phyloP scores from a whole-genome alignment of 805 yeast genomes.

The Ogataea siamensis region DNA sequence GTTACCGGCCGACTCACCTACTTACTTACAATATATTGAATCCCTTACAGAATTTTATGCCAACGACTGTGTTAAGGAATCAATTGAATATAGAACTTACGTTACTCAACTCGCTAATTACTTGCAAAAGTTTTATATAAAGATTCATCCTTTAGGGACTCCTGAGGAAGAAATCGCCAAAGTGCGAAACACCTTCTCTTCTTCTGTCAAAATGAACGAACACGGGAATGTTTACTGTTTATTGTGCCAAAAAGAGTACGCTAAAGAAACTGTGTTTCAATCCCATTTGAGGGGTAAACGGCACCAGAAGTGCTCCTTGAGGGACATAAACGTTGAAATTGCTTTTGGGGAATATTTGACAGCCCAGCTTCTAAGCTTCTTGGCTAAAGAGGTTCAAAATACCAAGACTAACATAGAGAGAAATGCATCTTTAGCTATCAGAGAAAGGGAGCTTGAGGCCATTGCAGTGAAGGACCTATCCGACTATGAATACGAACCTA shows the following conservation, averaged over 20 bases:
- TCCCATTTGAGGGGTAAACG: constrained; percentile 74
- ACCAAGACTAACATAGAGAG: constrained; percentile 68
- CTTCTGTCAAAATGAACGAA: constrained; percentile 15
- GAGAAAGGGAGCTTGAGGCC: constrained; percentile 61
- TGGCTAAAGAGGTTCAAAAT: constrained; percentile 41
- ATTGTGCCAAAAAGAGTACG: constrained; percentile 61
- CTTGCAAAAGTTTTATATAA: constrained; percentile 44
- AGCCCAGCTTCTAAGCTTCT: constrained; percentile 23
- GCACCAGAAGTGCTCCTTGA: constrained; percentile 53
- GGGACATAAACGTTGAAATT: constrained; percentile 6
- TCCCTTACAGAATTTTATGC: constrained; percentile 16
- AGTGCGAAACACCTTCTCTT: constrained; percentile 27
- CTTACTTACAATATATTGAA: constrained; percentile 21
- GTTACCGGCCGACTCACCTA: constrained; percentile 15
- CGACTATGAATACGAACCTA: constrained; percentile 32
- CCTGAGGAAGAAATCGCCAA: constrained; percentile 32
- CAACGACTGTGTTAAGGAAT: constrained; percentile 28
- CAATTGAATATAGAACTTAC: constrained; percentile 43
- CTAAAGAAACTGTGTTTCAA: constrained; percentile 61
- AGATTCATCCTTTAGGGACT: constrained; percentile 46
- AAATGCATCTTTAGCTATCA: constrained; percentile 60
- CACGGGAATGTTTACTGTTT: constrained; percentile 47
- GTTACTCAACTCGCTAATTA: constrained; percentile 47
- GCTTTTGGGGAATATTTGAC: constrained; percentile 31
- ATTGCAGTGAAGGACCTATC: constrained; percentile 36